Evolutionary conservation across 306 rosid species (phyloP), one percentile per base, ranked within the genome.

Genomic region (Hippophae gyantsensis): DNA sequence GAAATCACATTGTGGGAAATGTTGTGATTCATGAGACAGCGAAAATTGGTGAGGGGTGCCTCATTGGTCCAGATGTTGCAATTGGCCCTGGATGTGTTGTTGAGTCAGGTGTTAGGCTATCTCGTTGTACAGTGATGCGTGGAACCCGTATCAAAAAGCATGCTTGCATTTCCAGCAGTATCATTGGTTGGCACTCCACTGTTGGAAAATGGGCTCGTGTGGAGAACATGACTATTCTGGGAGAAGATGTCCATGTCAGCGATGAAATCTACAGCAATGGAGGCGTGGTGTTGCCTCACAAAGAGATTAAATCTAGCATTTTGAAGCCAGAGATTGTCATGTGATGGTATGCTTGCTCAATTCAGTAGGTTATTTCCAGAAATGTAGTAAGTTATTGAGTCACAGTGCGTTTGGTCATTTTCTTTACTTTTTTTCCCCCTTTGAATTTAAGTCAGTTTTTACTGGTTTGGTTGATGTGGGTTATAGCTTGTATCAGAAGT

Each of bases 31-130:
- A 92, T 0, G 97, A 88, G 76, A 84, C 86, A 5, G 97, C 99
- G 13, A 82, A 64, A 57, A 82, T 92, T 64, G 99, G 97, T 0
- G 99, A 92, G 74, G 99, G 99, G 12, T 92, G 99, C 74, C 86
- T 92, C 76, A 88, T 92, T 57, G 99, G 99, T 48, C 99, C 99
- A 1, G 99, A 92, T 70, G 99, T 92, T 50, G 99, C 99, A 23
- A 82, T 92, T 27, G 99, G 99, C 55, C 99, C 99, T 0, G 93
- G 95, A 54, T 92, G 98, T 42, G 67, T 75, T 10, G 75, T 92
- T 7, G 98, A 92, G 83, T 76, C 95, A 0, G 98, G 98, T 59
- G 98, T 92, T 58, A 78, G 98, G 71, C 89, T 92, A 60, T 92
- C 98, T 42, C 84, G 93, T 72, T 85, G 98, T 70, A 92, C 98